These are phyloP conservation scores for Fusarium sp. DNA, from an alignment of 2,329 filamentous ascomycete species.

Conservation along the genomic window DNA sequence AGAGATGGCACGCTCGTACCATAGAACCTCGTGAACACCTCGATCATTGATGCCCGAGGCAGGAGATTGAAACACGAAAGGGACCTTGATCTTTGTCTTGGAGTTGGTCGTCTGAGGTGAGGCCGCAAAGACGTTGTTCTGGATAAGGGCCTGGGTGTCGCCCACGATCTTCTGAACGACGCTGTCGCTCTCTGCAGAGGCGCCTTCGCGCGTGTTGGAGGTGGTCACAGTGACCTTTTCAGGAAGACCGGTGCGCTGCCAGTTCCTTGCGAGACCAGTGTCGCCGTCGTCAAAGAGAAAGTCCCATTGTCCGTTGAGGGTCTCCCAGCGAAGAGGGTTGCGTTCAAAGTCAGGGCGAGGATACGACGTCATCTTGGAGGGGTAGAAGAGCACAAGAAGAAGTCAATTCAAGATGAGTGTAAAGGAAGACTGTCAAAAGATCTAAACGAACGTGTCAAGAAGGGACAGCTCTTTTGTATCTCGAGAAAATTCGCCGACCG, in stretches of 20 bases:
- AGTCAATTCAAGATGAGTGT: slow-evolving; percentile 3
- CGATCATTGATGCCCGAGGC: slow-evolving; percentile 73
- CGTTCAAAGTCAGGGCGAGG: slow-evolving; percentile 75
- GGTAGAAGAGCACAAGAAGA: background rate
- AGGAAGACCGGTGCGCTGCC: slow-evolving; percentile 67
- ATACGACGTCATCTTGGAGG: slow-evolving; percentile 55
- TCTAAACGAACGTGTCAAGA: background rate
- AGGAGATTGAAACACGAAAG: slow-evolving; percentile 74
- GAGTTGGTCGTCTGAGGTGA: slow-evolving; percentile 49
- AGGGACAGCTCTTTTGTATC: slow-evolving; percentile 15
- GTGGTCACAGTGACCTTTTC: slow-evolving; percentile 50
- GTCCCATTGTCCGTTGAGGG: slow-evolving; percentile 72
- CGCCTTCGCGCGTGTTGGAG: slow-evolving; percentile 44
- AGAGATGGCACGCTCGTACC: slow-evolving; percentile 69
- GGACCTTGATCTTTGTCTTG: slow-evolving; percentile 69
- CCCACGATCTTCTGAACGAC: slow-evolving; percentile 61
- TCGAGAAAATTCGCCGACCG: slow-evolving; percentile 10
- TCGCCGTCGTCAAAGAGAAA: slow-evolving; percentile 76
- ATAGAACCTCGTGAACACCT: slow-evolving; percentile 74
- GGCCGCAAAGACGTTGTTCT: slow-evolving; percentile 57
- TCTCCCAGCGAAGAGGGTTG: slow-evolving; percentile 66
- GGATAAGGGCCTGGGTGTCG: slow-evolving; percentile 60
- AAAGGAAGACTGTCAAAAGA: background rate
- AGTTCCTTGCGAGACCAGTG: slow-evolving; percentile 62
- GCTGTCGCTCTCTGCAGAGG: slow-evolving; percentile 51